These are phyloP conservation scores for Glaciozyma antarctica DNA, from an alignment of 768 basidiomycete genomes.

Conservation along the genomic window DNA sequence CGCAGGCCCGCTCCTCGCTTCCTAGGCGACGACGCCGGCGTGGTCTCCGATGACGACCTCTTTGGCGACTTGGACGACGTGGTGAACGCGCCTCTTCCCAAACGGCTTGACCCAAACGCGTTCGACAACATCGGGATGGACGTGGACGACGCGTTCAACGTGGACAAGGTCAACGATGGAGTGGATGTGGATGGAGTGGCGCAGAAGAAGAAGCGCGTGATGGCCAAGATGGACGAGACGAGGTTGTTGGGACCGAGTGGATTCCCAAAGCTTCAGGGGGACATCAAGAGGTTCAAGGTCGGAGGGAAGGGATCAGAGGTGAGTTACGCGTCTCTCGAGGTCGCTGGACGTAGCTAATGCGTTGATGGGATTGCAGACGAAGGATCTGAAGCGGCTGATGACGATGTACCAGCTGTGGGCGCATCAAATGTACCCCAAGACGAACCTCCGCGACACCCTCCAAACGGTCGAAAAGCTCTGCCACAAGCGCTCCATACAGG, in stretches of 20 bases:
- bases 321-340: conserved; percentile 12
- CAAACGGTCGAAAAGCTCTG: conserved; percentile 78
- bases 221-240: conserved; percentile 52
- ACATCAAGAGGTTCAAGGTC: conserved; percentile 65
- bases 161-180: conserved; percentile 38
- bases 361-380: conserved; percentile 45
- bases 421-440: conserved; percentile 82
- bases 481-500: conserved; percentile 75
- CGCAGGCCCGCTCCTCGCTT: conserved; percentile 6
- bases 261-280: conserved; percentile 67
- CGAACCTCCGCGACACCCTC: conserved; percentile 76
- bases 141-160: conserved; percentile 36
- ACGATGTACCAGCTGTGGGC: conserved; percentile 90
- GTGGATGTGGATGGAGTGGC: conserved; percentile 38
- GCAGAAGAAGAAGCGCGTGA: conserved; percentile 45
- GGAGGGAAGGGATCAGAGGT: conserved; percentile 93
- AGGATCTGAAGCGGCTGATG: conserved; percentile 70
- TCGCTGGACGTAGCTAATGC: not conserved
- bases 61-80: conserved; percentile 47
- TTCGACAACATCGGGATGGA: conserved; percentile 17
- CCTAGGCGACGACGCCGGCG: conserved; percentile 27
- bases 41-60: conserved; percentile 37
- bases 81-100: conserved; percentile 2
- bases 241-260: conserved; percentile 64
- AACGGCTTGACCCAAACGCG: not conserved